phyloP scores from a whole-genome alignment of 306 rosid genomes.

The Trifolium dubium region DNA sequence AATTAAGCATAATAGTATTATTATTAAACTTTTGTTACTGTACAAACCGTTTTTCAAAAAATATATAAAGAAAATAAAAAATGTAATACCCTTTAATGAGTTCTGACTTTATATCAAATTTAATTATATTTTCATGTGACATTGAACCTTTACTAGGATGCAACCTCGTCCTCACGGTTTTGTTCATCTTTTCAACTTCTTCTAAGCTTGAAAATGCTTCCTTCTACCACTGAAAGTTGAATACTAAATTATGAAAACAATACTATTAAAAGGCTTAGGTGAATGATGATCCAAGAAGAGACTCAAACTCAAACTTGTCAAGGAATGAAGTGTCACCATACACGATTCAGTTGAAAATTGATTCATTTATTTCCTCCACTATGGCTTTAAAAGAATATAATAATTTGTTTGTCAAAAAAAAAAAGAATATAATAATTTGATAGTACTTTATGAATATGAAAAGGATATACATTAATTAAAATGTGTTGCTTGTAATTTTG shows the following conservation, averaged over 20 bases:
- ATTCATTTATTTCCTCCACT: slow-evolving; percentile 9
- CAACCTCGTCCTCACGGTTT: no score
- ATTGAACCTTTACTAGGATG: slow-evolving; percentile 50
- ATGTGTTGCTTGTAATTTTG: not conserved
- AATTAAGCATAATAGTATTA: slow-evolving; percentile 20
- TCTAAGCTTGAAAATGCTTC: no score
- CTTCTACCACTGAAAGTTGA: no score
- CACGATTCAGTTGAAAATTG: not conserved
- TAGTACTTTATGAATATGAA: not conserved
- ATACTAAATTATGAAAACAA: no score
- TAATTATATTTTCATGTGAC: slow-evolving; percentile 62
- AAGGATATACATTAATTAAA: not conserved
- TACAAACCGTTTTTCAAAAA: slow-evolving; percentile 62
- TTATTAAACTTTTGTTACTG: slow-evolving; percentile 39
- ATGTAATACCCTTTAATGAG: slow-evolving; percentile 28
- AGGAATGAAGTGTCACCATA: not conserved
- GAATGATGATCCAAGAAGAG: slow-evolving; percentile 36
- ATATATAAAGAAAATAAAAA: not conserved
- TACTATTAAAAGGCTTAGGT: slow-evolving; percentile 5
- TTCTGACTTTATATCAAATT: slow-evolving; percentile 26
- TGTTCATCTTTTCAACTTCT: no score
- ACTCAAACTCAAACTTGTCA: not conserved
- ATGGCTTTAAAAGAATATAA: slow-evolving; percentile 21
- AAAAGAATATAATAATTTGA: not conserved
- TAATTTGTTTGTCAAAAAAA: no score